Percentiles rank a stretch among this genome's conserved stretches.
Evolutionary conservation across 2,329 filamentous ascomycete genomes (phyloP).

Genomic region (Trichoderma aggressivum): DNA sequence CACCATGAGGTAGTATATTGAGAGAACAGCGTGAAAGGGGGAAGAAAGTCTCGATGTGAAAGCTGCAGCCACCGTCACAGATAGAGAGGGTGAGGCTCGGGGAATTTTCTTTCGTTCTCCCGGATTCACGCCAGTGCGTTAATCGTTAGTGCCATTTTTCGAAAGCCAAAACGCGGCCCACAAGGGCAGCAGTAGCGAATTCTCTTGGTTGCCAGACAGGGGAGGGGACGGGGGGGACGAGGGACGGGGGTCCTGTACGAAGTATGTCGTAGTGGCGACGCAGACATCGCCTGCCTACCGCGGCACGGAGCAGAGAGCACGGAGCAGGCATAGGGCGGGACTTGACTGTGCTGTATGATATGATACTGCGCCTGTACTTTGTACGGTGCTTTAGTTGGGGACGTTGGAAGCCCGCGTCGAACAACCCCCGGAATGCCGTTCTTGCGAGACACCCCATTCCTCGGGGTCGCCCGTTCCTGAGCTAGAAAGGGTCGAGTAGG

Average conservation of each 20-base stretch:
- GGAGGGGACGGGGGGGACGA: neutral
- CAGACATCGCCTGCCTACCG: slow-evolving; percentile 6
- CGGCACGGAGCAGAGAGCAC: neutral
- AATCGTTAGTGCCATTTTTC: slow-evolving; percentile 1
- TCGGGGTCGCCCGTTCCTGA: slow-evolving; percentile 13
- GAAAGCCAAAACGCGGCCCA: neutral
- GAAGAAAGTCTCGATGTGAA: neutral
- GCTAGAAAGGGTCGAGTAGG: slow-evolving; percentile 3
- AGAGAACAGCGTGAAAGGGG: neutral
- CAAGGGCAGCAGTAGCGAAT: neutral
- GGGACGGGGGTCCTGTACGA: neutral
- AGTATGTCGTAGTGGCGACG: neutral
- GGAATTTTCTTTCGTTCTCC: slow-evolving; percentile 9
- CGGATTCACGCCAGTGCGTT: neutral
- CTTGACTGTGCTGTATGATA: neutral
- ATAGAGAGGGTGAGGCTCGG: slow-evolving; percentile 5
- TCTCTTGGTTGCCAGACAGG: neutral
- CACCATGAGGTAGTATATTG: neutral
- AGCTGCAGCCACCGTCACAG: slow-evolving; percentile 2
- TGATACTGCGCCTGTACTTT: neutral
- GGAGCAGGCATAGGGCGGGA: neutral
- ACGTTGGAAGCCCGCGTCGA: neutral
- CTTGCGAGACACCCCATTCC: slow-evolving; percentile 1
- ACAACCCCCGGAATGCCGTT: slow-evolving; percentile 11
- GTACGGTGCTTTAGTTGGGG: neutral